Evolutionary conservation across 2,329 filamentous ascomycete species (phyloP), one percentile per base, ranked within the genome.

Genomic region (Talaromyces sp.): DNA sequence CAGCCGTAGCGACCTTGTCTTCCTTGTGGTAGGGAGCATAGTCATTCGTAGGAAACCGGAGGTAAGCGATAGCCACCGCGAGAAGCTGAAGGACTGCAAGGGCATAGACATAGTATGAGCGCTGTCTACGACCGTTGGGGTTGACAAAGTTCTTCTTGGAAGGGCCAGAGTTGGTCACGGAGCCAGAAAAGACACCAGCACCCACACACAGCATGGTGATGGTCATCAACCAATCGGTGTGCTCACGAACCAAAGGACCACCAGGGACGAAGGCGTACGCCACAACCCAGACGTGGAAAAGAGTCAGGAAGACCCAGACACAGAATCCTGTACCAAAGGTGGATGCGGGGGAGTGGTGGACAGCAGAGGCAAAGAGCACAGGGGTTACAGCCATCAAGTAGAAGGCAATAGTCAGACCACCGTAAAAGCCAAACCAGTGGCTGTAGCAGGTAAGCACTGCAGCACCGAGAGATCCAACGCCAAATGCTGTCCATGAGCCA

Each of bases 231-330:
- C 93, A 97, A 75, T 98, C 94, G 1, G 93, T 99, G 74, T 89
- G 93, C 77, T 99, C 95, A 52, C 95, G 89, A 50, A 99, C 91
- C 0, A 97, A 84, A 3, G 92, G 92, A 1, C 95, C 95, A 60
- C 95, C 95, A 1, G 95, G 95, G 3, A 99, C 95, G 71, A 99
- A 99, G 13, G 95, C 95, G 73, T 99, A 99, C 2, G 95, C 95
- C 11, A 99, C 95, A 41, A 97, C 91, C 95, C 95, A 99, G 63
- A 97, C 93, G 74, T 98, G 94, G 82, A 97, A 97, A n/a, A 99
- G 85, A 4, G 97, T 89, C 81, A 98, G 81, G 72, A 98, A 84
- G 78, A 98, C 97, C 82, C 98, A 99, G 58, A 96, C 77, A 61
- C 97, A 80, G 80, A 97, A 97, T 3, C 91, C 94, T 14, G 96